These are phyloP conservation scores for Candida pseudoviswanathii DNA, from an alignment of 1,139 yeast species.

Conservation along the genomic window DNA sequence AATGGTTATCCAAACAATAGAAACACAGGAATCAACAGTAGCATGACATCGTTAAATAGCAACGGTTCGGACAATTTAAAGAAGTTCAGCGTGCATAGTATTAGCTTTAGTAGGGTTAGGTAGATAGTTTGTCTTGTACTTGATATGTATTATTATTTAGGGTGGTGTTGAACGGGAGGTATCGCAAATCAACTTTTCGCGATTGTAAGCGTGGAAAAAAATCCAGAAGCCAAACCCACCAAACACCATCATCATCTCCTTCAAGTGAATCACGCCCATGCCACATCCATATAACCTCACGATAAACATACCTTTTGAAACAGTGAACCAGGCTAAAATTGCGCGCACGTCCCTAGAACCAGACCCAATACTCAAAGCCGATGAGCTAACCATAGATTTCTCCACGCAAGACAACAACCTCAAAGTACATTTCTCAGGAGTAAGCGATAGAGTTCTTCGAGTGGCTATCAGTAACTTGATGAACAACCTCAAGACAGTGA, in stretches of 20 bases:
- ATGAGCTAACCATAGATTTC: constrained; percentile 54
- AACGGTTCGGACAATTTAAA: constrained; percentile 9
- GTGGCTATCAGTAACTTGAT: constrained; percentile 71
- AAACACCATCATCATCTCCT: background rate
- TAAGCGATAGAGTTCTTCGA: constrained; percentile 63
- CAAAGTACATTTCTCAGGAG: constrained; percentile 51
- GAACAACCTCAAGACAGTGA: constrained; percentile 63
- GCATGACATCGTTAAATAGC: constrained; percentile 11
- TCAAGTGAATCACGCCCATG: background rate
- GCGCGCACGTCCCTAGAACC: constrained; percentile 65
- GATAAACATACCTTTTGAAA: constrained; percentile 55
- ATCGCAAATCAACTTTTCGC: background rate
- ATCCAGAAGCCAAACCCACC: too few species aligned
- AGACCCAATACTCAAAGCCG: constrained; percentile 75
- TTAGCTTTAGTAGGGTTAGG: constrained; percentile 38
- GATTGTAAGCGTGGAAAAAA: background rate
- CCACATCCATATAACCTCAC: constrained; percentile 8
- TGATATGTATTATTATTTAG: background rate
- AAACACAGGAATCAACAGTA: background rate
- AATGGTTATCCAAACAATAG: background rate
- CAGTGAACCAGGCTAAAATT: constrained; percentile 58
- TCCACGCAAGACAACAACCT: constrained; percentile 30
- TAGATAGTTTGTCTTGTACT: constrained; percentile 11
- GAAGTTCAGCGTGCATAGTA: constrained; percentile 19
- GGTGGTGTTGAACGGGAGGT: background rate